Conservation (phyloP, 1,284 basidiomycete species). For the Agroathelia rolfsii region DNA sequence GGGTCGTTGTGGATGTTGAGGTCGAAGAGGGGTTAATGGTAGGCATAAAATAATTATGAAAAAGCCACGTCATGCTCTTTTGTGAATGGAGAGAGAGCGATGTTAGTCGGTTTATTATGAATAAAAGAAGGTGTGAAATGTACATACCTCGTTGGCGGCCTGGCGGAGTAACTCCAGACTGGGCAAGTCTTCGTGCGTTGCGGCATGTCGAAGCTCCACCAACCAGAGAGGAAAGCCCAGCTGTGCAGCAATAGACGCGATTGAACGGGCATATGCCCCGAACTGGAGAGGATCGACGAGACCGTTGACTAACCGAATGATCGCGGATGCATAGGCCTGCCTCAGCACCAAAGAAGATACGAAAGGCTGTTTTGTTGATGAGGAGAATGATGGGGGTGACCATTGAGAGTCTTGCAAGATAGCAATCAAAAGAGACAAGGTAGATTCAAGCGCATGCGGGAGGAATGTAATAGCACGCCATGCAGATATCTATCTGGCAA, state of each 20-base stretch:
- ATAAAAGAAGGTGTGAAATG: too few relatives aligned
- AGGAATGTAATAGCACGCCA: slow-evolving; percentile 65
- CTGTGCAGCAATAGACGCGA: slow-evolving; percentile 79
- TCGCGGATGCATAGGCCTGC: slow-evolving; percentile 65
- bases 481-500: slow-evolving; percentile 69
- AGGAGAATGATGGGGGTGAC: slow-evolving; percentile 13
- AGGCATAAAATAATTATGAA: slow-evolving; percentile 74
- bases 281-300: slow-evolving; percentile 91
- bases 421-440: slow-evolving; percentile 57
- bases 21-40: slow-evolving; percentile 50
- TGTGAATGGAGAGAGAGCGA: slow-evolving; percentile 4
- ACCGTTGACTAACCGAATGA: slow-evolving; percentile 89
- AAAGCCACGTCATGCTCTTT: slow-evolving; percentile 70
- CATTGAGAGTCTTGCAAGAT: slow-evolving; percentile 49
- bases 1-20: slow-evolving; percentile 18
- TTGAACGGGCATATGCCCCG: slow-evolving; percentile 81
- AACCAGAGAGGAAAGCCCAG: slow-evolving; percentile 83
- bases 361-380: too few relatives aligned
- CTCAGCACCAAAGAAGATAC: slow-evolving; percentile 41
- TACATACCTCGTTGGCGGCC: slow-evolving; percentile 61
- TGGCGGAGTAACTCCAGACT: slow-evolving; percentile 73
- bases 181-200: slow-evolving; percentile 93
- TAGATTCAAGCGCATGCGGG: slow-evolving; percentile 67
- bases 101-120: too few relatives aligned
- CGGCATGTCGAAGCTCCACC: slow-evolving; percentile 90